Conservation (phyloP, 805 yeast genomes). For the Candida xyloterini region DNA sequence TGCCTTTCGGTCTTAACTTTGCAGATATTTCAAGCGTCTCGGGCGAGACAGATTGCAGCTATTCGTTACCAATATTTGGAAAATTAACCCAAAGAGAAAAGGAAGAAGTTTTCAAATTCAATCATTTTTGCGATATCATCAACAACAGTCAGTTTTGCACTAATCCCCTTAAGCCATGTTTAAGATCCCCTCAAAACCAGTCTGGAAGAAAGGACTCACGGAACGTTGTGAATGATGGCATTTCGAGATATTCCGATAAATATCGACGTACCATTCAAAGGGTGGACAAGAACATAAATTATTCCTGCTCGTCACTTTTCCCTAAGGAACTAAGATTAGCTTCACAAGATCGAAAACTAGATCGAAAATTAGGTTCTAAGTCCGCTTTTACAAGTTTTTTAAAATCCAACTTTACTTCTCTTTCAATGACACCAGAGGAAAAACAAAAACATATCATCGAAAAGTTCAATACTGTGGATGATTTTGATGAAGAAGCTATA, state of each 20-base stretch:
- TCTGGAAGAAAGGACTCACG: constrained; percentile 30
- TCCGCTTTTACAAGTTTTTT: constrained; percentile 39
- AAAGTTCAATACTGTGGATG: constrained; percentile 34
- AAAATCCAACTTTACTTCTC: constrained; percentile 11
- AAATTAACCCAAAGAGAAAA: constrained; percentile 50
- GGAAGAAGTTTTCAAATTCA: constrained; percentile 49
- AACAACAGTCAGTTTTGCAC: constrained; percentile 67
- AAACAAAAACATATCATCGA: constrained; percentile 31
- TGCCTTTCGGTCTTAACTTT: constrained; percentile 75
- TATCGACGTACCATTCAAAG: constrained; percentile 1
- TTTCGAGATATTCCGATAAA: constrained; percentile 77
- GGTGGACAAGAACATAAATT: constrained; percentile 39
- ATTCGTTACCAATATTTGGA: constrained; percentile 64
- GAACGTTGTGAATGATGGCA: constrained; percentile 52
- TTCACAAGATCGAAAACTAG: constrained; percentile 54
- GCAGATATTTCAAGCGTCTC: constrained; percentile 50
- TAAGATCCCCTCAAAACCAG: background rate
- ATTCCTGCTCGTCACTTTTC: constrained; percentile 66
- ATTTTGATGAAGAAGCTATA: constrained; percentile 43
- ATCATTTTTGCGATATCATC: constrained; percentile 51
- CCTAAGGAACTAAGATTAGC: constrained; percentile 75
- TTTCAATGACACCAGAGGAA: constrained; percentile 25
- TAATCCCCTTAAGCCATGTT: constrained; percentile 23
- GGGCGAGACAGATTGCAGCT: constrained; percentile 33
- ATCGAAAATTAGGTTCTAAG: constrained; percentile 49